These are phyloP conservation scores for Fraxinus sp. DNA, from an alignment of 305 asterid genomes.

Conservation along the genomic window DNA sequence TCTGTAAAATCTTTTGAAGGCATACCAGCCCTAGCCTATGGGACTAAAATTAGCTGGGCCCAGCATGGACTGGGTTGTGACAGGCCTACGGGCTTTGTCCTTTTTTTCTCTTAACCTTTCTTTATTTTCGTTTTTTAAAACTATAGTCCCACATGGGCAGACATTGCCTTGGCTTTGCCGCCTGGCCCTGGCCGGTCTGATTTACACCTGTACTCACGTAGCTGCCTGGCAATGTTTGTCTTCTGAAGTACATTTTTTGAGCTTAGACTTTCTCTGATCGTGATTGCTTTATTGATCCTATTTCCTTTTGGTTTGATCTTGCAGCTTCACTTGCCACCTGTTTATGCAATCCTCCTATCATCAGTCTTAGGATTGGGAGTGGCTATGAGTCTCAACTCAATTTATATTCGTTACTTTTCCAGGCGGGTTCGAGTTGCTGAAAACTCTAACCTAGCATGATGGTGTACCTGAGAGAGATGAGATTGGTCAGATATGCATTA, in stretches of 20 bases:
- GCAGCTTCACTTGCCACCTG: constrained; percentile 60
- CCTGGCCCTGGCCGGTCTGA: not conserved
- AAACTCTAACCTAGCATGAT: constrained; percentile 48
- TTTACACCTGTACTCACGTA: not conserved
- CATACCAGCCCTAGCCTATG: not conserved
- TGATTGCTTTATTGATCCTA: constrained; percentile 9
- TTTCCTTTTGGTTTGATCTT: constrained; percentile 7
- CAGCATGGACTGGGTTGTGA: not conserved
- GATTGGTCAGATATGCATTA: not conserved
- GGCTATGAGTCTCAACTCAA: constrained; percentile 49
- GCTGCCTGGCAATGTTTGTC: constrained; percentile 1
- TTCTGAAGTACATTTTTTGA: not conserved
- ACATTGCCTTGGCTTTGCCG: not conserved
- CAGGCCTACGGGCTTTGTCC: not conserved
- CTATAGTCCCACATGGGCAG: not conserved
- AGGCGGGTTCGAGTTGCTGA: constrained; percentile 44
- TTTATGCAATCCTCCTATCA: constrained; percentile 58
- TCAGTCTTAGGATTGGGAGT: constrained; percentile 64
- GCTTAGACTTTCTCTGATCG: not conserved
- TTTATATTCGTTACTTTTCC: constrained; percentile 42
- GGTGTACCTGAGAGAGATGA: not conserved
- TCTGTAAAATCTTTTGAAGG: not conserved
- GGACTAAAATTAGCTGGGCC: not conserved
- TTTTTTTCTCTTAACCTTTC: not conserved
- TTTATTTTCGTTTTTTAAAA: not conserved